These are phyloP conservation scores for Styphnolobium japonicum DNA, from an alignment of 306 rosid species.

Conservation along the genomic window DNA sequence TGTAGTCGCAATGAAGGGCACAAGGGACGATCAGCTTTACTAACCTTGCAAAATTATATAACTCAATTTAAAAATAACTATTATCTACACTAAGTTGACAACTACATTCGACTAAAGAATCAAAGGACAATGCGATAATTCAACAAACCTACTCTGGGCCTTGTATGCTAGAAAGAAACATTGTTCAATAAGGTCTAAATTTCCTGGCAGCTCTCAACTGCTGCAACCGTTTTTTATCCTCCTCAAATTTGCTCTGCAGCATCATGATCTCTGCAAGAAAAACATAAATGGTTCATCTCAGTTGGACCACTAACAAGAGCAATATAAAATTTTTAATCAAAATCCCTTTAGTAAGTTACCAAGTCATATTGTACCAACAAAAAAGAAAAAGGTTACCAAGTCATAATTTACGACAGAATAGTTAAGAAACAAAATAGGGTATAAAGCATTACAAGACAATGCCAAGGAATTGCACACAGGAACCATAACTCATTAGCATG, in stretches of 20 bases:
- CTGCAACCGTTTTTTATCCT: constrained; percentile 78
- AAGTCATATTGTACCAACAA: too few relatives aligned
- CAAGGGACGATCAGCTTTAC: neutral
- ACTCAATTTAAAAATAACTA: neutral
- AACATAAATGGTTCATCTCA: constrained; percentile 17
- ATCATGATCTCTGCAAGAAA: constrained; percentile 71
- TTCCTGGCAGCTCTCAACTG: constrained; percentile 84
- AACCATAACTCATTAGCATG: neutral
- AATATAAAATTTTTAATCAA: neutral
- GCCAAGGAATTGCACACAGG: too few relatives aligned
- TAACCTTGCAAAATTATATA: neutral
- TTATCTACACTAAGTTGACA: neutral
- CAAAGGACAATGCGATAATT: neutral
- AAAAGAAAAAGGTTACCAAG: neutral
- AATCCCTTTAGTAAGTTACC: neutral
- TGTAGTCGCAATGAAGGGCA: neutral
- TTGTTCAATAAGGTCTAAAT: constrained; percentile 80
- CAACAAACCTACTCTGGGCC: neutral
- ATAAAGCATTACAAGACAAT: neutral
- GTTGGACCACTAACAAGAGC: neutral
- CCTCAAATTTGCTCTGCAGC: constrained; percentile 83
- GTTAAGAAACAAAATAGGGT: neutral
- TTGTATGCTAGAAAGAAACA: neutral
- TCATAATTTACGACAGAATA: neutral
- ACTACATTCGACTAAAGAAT: neutral